Base-by-base conservation (phyloP, 2,329 filamentous ascomycete genomes). In the Alternaria arborescens region DNA sequence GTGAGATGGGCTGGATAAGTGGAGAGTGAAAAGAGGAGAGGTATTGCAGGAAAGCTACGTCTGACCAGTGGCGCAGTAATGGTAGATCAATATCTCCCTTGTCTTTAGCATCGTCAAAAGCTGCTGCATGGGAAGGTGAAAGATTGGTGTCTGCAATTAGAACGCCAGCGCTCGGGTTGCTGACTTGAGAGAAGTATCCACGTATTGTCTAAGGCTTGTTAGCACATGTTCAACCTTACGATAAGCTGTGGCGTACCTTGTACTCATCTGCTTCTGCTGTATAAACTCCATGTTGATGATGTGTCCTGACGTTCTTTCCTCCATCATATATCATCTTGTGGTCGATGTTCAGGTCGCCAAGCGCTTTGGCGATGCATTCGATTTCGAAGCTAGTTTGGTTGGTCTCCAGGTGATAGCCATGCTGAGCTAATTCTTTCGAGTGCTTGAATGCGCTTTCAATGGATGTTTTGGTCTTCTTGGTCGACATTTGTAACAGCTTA, bases 11-110 rank as follows among this genome's bases (percentile, higher is more conserved):
- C 34, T 20, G 54, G 7, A 40, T 1, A 3, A 12, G 22, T 20
- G 51, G 22, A 5, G 32, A 32, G 10, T 36, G 46, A 3, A 34
- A 24, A 20, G 48, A 42, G 4, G 48, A 32, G 4, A 38, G 16
- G 16, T 54, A 54, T 41, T 67, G 64, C 2, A 68, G 36, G n/a
- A 47, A 65, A 5, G 64, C 60, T 38, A 67, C 38, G 24, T 67
- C 64, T 16, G 61, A 67, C 64, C 64, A 65, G 54, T 58, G 47
- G 6, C 52, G 26, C 28, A 67, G 58, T 14, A 22, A 22, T 12
- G 58, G 46, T n/a, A 48, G 11, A 16, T 2, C 44, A 7, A 1
- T 34, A 10, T 14, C 58, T 16, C 61, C 61, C 3, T 48, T 28
- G 11, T 48, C 46, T 5, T 22, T 2, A 18, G 1, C 14, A 22